These are phyloP conservation scores for Pestalotiopsis sp. DNA, from an alignment of 2,329 filamentous ascomycete genomes.

Conservation along the genomic window DNA sequence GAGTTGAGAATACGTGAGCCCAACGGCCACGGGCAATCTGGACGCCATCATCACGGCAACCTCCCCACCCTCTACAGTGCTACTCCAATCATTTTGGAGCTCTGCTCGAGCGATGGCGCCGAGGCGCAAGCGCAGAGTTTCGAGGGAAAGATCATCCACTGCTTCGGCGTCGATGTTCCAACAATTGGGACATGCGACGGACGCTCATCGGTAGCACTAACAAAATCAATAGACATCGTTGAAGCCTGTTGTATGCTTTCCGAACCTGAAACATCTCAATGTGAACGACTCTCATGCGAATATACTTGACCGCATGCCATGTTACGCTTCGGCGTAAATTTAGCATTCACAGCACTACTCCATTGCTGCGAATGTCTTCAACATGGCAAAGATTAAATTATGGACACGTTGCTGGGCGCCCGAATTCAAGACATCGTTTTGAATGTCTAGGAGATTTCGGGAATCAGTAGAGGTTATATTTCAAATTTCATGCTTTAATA, in stretches of 20 bases:
- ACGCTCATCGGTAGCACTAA: background rate
- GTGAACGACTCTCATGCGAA: background rate
- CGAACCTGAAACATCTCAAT: background rate
- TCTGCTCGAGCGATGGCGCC: background rate
- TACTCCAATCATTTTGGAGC: background rate
- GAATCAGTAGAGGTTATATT: conserved; percentile 64
- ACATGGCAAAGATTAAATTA: conserved; percentile 54
- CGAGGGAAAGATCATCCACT: background rate
- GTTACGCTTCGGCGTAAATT: conserved; percentile 15
- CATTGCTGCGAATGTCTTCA: conserved; percentile 57
- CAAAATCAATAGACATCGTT: background rate
- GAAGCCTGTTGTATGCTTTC: background rate
- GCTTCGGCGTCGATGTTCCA: background rate
- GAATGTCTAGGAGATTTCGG: conserved; percentile 53
- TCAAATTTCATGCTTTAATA: background rate
- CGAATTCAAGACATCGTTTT: conserved; percentile 58
- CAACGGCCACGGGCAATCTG: too few species aligned
- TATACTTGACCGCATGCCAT: conserved; percentile 1
- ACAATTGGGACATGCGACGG: background rate
- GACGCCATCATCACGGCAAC: too few species aligned
- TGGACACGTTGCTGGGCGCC: conserved; percentile 60
- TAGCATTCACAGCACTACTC: conserved; percentile 50
- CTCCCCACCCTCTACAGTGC: background rate
- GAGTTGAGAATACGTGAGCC: too few species aligned
- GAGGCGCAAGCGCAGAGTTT: background rate